A percentile compares a stretch with the other conserved stretches of the same genome.
Evolutionary conservation across 2,329 filamentous ascomycete genomes (phyloP).

Genomic region (Aspergillus neotritici): DNA sequence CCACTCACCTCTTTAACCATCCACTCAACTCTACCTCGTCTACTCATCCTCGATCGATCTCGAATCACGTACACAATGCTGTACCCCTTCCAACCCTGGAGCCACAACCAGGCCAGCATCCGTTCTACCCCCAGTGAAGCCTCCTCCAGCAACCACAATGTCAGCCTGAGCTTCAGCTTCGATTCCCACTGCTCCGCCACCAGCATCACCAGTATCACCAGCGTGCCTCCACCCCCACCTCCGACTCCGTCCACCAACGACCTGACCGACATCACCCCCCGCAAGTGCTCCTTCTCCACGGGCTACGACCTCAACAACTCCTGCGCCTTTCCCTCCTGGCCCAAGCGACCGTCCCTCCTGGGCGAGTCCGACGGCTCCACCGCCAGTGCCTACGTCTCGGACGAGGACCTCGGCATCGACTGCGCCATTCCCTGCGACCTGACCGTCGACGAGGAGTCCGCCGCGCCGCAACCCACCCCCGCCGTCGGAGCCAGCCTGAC

Average conservation of each 20-base stretch:
- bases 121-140: slow-evolving; percentile 19
- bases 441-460: slow-evolving; percentile 25
- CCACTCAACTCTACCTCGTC: background rate
- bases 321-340: slow-evolving; percentile 43
- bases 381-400: slow-evolving; percentile 38
- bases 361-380: slow-evolving; percentile 27
- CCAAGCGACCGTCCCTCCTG: slow-evolving; percentile 36
- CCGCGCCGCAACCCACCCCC: slow-evolving; percentile 13
- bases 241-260: slow-evolving; percentile 36
- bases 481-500: slow-evolving; percentile 25
- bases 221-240: slow-evolving; percentile 32
- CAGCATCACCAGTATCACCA: slow-evolving; percentile 21
- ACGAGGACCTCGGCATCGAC: slow-evolving; percentile 38
- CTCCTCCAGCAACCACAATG: slow-evolving; percentile 14
- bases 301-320: slow-evolving; percentile 35
- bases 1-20: too few relatives aligned
- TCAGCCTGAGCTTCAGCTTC: slow-evolving; percentile 24
- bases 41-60: background rate
- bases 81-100: slow-evolving; percentile 20
- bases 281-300: slow-evolving; percentile 39
- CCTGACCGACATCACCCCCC: slow-evolving; percentile 37
- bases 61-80: slow-evolving; percentile 7
- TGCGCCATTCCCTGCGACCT: slow-evolving; percentile 22
- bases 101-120: slow-evolving; percentile 16
- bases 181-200: slow-evolving; percentile 20